Conservation (phyloP, 345 rosid genomes). For the Excoecaria agallocha region DNA sequence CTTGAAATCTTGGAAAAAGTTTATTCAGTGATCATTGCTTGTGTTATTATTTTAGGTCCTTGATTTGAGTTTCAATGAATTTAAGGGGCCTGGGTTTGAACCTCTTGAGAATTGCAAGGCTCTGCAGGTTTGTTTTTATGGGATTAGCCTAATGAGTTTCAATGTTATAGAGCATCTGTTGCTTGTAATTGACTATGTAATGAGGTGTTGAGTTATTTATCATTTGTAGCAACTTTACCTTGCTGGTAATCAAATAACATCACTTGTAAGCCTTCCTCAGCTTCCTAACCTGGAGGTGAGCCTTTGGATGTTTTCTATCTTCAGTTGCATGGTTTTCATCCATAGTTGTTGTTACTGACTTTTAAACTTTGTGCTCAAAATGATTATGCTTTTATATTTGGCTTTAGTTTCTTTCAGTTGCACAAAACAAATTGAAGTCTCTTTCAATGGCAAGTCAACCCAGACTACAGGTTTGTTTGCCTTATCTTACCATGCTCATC, state of each 20-base stretch:
- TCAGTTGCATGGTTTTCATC: constrained; percentile 6
- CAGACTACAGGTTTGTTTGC: constrained; percentile 72
- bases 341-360: constrained; percentile 2
- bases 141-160: constrained; percentile 14
- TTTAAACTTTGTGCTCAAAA: neutral
- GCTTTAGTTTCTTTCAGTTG: constrained; percentile 89
- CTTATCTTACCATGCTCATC: constrained; percentile 10
- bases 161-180: constrained; percentile 6
- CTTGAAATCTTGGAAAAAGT: neutral
- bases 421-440: constrained; percentile 92
- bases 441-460: constrained; percentile 99
- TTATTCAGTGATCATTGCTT: constrained; percentile 11
- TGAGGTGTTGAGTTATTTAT: constrained; percentile 28
- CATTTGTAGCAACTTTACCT: constrained; percentile 86
- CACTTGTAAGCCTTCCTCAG: constrained; percentile 88
- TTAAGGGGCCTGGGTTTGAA: constrained; percentile 98
- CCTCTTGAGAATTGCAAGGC: constrained; percentile 91
- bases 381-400: constrained; percentile 9
- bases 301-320: constrained; percentile 15
- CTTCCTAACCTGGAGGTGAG: constrained; percentile 96
- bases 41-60: constrained; percentile 59
- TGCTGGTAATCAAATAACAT: constrained; percentile 96
- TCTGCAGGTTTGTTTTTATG: constrained; percentile 63
- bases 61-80: constrained; percentile 98
- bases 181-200: constrained; percentile 8